Conservation (phyloP, 2,329 filamentous ascomycete species). For the Dothidotthia symphoricarpi region DNA sequence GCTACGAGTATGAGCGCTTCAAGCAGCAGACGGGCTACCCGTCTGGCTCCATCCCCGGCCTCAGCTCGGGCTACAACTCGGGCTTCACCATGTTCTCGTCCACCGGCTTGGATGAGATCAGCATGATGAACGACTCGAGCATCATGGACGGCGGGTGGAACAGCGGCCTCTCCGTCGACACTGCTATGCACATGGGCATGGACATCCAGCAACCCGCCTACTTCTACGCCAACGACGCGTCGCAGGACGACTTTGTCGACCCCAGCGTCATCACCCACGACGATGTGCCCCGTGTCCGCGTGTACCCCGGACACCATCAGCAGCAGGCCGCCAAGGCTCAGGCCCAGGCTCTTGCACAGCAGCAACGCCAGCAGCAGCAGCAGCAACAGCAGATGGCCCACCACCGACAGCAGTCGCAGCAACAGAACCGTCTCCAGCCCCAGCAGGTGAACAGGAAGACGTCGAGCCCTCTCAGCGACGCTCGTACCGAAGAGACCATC, state of each 20-base stretch:
- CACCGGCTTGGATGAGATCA: conserved; percentile 67
- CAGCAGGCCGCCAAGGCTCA: conserved; percentile 62
- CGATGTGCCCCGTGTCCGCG: conserved; percentile 62
- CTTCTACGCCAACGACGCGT: conserved; percentile 56
- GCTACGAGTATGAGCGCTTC: conserved; percentile 93
- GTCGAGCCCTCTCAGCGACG: conserved; percentile 45
- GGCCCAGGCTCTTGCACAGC: conserved; percentile 42
- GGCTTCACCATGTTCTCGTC: conserved; percentile 53
- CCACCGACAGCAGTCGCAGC: conserved; percentile 41
- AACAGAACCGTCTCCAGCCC: conserved; percentile 26
- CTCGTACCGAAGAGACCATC: conserved; percentile 78
- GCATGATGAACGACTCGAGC: conserved; percentile 51
- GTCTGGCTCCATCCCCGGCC: conserved; percentile 75
- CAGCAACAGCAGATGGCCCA: conserved; percentile 49
- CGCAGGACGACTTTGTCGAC: conserved; percentile 62
- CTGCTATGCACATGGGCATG: conserved; percentile 69
- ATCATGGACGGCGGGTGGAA: conserved; percentile 59
- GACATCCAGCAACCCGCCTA: conserved; percentile 57
- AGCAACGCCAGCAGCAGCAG: conserved; percentile 51
- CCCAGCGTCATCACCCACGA: conserved; percentile 70
- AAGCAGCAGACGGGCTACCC: conserved; percentile 94
- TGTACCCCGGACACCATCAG: conserved; percentile 93
- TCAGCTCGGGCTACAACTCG: conserved; percentile 58
- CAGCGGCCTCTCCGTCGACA: conserved; percentile 49
- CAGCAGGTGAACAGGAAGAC: conserved; percentile 32